Conservation (phyloP, 2,329 filamentous ascomycete species). For the Monilinia fructicola region DNA sequence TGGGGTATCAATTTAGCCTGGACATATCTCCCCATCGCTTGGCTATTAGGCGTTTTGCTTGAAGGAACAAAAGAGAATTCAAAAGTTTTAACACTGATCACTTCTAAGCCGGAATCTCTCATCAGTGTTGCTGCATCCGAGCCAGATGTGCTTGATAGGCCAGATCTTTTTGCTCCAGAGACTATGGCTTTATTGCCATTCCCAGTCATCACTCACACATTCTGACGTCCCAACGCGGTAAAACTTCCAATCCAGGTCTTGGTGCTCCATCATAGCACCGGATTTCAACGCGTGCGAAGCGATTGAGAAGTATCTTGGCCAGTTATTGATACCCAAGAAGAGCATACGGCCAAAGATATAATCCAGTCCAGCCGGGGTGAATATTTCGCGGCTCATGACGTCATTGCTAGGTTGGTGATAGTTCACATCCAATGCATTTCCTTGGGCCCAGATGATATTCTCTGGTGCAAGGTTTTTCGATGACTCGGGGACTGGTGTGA, state of each 20-base stretch:
- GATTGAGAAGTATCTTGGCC: constrained; percentile 17
- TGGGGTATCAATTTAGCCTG: constrained; percentile 21
- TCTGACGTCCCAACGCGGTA: constrained; percentile 16
- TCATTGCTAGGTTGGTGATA: neutral
- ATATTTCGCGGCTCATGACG: constrained; percentile 14
- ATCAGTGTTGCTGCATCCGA: constrained; percentile 4
- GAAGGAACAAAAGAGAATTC: constrained; percentile 20
- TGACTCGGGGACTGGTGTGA: constrained; percentile 10
- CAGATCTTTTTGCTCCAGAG: constrained; percentile 2
- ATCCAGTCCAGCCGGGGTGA: constrained; percentile 7
- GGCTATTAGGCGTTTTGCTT: constrained; percentile 11
- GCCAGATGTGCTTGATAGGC: constrained; percentile 8
- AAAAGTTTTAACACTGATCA: constrained; percentile 9
- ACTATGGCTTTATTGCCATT: constrained; percentile 18
- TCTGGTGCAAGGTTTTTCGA: constrained; percentile 1
- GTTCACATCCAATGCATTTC: constrained; percentile 17
- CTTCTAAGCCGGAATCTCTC: constrained; percentile 4
- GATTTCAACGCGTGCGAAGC: constrained; percentile 8
- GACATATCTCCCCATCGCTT: constrained; percentile 22
- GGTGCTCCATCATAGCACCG: constrained; percentile 20
- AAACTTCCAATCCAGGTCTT: constrained; percentile 23
- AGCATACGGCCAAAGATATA: constrained; percentile 21
- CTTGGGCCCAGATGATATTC: constrained; percentile 17
- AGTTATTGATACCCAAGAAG: constrained; percentile 19
- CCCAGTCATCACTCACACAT: constrained; percentile 13